Evolutionary conservation across 495 filamentous ascomycete species (phyloP).

Genomic region (Daldinia loculata): DNA sequence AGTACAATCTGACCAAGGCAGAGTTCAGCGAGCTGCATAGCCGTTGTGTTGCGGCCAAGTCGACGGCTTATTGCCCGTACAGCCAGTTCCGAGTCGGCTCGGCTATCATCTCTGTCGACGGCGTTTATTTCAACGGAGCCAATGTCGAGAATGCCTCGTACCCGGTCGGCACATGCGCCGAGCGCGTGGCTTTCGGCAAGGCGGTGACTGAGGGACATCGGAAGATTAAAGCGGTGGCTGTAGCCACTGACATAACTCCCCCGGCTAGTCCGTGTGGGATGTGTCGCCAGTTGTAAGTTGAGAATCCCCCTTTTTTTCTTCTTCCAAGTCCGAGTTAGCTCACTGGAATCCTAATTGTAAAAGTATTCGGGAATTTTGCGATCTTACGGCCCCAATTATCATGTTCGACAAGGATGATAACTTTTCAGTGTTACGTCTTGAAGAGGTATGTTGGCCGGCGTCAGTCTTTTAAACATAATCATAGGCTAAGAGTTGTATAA

Average conservation of each 20-base stretch:
- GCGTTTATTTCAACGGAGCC: conserved; percentile 73
- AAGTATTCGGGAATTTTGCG: conserved; percentile 83
- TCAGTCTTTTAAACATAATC: conserved; percentile 12
- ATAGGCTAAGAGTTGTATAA: conserved; percentile 12
- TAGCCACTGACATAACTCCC: conserved; percentile 79
- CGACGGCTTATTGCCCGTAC: conserved; percentile 89
- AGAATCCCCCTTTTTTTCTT: neutral
- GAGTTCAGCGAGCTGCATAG: conserved; percentile 69
- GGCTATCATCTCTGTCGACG: conserved; percentile 72
- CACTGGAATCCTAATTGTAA: conserved; percentile 5
- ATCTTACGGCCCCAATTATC: conserved; percentile 75
- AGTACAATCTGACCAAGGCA: conserved; percentile 60
- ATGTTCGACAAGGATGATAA: conserved; percentile 85
- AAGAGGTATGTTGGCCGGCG: conserved; percentile 64
- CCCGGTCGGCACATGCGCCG: conserved; percentile 93
- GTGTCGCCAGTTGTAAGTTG: conserved; percentile 67
- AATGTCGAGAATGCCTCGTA: conserved; percentile 97
- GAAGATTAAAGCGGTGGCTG: conserved; percentile 82
- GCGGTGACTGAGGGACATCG: conserved; percentile 77
- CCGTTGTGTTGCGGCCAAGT: conserved; percentile 71
- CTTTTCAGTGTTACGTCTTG: conserved; percentile 75
- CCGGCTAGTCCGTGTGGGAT: conserved; percentile 80
- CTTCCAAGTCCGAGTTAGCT: neutral
- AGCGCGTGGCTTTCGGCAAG: conserved; percentile 81
- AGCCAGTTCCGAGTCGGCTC: conserved; percentile 92